Evolutionary conservation across 768 basidiomycete species (phyloP).

Genomic region (Lactifluus hygrophoroides): DNA sequence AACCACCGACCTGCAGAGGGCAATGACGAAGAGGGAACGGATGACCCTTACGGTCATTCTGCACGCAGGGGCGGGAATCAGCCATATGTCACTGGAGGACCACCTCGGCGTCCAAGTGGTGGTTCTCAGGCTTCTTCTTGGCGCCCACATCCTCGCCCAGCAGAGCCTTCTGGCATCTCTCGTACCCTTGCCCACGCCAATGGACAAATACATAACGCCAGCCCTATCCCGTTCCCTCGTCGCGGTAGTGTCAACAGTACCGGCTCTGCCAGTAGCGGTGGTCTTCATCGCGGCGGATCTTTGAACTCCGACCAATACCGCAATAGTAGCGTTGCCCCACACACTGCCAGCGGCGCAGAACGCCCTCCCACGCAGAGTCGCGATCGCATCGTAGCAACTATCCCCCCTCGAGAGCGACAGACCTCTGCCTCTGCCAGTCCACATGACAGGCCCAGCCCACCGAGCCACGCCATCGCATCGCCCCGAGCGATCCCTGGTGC

Average conservation of each 20-base stretch:
- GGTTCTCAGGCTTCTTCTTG: not conserved
- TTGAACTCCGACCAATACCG: constrained; percentile 11
- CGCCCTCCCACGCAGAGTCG: constrained; percentile 17
- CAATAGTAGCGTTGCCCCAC: not conserved
- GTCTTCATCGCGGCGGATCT: constrained; percentile 20
- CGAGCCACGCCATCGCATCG: not conserved
- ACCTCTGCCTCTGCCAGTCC: constrained; percentile 18
- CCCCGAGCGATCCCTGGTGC: constrained; percentile 14
- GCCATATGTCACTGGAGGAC: constrained; percentile 1
- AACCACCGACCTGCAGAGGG: not conserved
- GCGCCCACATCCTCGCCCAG: not conserved
- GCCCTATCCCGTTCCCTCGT: constrained; percentile 33
- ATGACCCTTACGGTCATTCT: not conserved
- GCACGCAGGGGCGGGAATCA: not conserved
- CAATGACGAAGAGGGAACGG: not conserved
- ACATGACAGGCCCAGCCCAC: constrained; percentile 14
- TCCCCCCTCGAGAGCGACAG: constrained; percentile 10
- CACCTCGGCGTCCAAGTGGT: constrained; percentile 10
- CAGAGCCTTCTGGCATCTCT: constrained; percentile 15
- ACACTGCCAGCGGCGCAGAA: constrained; percentile 12
- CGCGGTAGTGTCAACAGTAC: constrained; percentile 20
- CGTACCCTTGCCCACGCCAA: constrained; percentile 22
- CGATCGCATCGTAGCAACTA: constrained; percentile 4
- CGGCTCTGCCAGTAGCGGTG: constrained; percentile 9
- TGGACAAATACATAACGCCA: constrained; percentile 30